Conservation (phyloP, 2,329 filamentous ascomycete genomes). For the Pseudocercospora musae region DNA sequence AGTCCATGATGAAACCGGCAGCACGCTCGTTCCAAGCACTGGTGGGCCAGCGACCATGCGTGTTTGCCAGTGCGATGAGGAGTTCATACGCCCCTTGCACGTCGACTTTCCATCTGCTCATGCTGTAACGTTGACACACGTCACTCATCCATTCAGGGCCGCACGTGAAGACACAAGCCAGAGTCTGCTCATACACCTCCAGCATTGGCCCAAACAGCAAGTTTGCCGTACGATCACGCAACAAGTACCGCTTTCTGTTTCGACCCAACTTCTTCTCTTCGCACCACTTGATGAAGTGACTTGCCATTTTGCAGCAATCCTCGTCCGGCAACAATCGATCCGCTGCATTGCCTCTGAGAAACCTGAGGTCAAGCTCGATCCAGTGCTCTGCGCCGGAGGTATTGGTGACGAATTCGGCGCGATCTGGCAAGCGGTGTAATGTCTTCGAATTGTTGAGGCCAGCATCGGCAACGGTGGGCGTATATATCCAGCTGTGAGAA, state of each 20-base stretch:
- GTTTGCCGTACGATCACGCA: constrained; percentile 31
- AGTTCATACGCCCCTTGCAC: constrained; percentile 31
- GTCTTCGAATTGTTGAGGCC: constrained; percentile 36
- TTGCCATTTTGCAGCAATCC: constrained; percentile 31
- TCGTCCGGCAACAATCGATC: constrained; percentile 21
- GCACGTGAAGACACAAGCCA: constrained; percentile 41
- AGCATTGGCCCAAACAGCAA: constrained; percentile 38
- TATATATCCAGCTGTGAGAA: constrained; percentile 29
- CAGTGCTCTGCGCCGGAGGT: constrained; percentile 38
- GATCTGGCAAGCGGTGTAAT: constrained; percentile 26
- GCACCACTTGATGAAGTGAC: constrained; percentile 37
- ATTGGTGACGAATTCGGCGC: constrained; percentile 21
- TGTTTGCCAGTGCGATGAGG: constrained; percentile 39
- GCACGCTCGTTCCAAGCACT: constrained; percentile 29
- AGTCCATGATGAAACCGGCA: constrained; percentile 35
- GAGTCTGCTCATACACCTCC: constrained; percentile 43
- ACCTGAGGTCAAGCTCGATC: constrained; percentile 40
- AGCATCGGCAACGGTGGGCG: constrained; percentile 34
- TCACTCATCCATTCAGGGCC: constrained; percentile 41
- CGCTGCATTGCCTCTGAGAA: constrained; percentile 33
- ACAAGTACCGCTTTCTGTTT: constrained; percentile 34
- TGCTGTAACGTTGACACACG: constrained; percentile 33
- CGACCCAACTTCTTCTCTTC: constrained; percentile 28
- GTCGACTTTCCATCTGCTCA: constrained; percentile 33
- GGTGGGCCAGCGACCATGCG: constrained; percentile 32